Evolutionary conservation across 2,329 filamentous ascomycete species (phyloP).

Genomic region (Penicillium sp.): DNA sequence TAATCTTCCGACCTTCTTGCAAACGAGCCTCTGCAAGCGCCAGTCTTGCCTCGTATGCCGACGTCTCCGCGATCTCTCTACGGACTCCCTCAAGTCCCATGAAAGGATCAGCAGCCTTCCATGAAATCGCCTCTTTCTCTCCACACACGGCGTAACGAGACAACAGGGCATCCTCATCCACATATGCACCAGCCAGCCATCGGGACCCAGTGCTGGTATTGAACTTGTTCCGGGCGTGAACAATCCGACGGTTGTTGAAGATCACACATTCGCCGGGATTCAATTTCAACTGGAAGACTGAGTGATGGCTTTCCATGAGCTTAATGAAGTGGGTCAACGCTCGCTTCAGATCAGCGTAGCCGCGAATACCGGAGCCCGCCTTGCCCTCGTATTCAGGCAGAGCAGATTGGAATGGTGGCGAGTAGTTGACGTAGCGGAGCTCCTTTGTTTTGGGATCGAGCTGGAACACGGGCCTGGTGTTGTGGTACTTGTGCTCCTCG

Average conservation of each 20-base stretch:
- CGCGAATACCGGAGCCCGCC: background rate
- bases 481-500: slow-evolving; percentile 64
- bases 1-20: background rate
- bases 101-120: slow-evolving; percentile 13
- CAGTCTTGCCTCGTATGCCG: background rate
- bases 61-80: slow-evolving; percentile 1
- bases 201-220: slow-evolving; percentile 65
- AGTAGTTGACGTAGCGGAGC: slow-evolving; percentile 63
- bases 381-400: slow-evolving; percentile 26
- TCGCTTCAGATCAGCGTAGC: slow-evolving; percentile 12
- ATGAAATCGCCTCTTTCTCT: slow-evolving; percentile 14
- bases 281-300: slow-evolving; percentile 70
- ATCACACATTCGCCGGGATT: slow-evolving; percentile 83
- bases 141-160: slow-evolving; percentile 50
- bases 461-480: slow-evolving; percentile 59
- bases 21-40: slow-evolving; percentile 1
- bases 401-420: slow-evolving; percentile 76
- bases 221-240: slow-evolving; percentile 81
- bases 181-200: slow-evolving; percentile 85
- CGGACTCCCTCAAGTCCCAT: background rate
- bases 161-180: slow-evolving; percentile 66
- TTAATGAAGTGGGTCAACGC: slow-evolving; percentile 61
- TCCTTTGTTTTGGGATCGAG: slow-evolving; percentile 18
- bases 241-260: slow-evolving; percentile 85
- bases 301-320: slow-evolving; percentile 59